A percentile compares a stretch with the other conserved stretches of the same genome.
Conservation (phyloP, 352 stramenopile genomes). For the Phytophthora podocarpi region DNA sequence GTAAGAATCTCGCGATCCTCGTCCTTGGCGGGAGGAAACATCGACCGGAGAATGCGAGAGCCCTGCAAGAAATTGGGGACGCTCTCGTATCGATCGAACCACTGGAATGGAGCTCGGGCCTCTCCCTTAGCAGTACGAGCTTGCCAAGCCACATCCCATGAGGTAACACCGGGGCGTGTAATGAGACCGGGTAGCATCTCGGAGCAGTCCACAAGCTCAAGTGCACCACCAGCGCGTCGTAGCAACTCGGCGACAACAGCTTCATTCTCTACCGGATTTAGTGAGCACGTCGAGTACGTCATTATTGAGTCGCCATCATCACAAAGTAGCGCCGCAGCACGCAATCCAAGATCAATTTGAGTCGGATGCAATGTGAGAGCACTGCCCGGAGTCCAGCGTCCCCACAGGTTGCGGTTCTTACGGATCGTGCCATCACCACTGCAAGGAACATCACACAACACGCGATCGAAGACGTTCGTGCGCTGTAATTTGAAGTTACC, state of each 20-base stretch:
- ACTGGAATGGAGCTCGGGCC: constrained; percentile 37
- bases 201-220: constrained; percentile 89
- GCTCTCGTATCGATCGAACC: constrained; percentile 61
- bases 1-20: constrained; percentile 47
- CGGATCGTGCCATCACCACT: constrained; percentile 97
- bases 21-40: constrained; percentile 84
- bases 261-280: constrained; percentile 99
- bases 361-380: constrained; percentile 91
- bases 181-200: constrained; percentile 54
- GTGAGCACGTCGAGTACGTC: constrained; percentile 96
- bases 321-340: constrained; percentile 89
- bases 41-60: constrained; percentile 67
- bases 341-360: constrained; percentile 93
- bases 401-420: constrained; percentile 96
- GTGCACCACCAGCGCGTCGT: constrained; percentile 76
- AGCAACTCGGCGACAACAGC: constrained; percentile 94
- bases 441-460: too few relatives aligned
- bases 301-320: constrained; percentile 81
- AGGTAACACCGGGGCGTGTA: constrained; percentile 49
- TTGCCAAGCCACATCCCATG: constrained; percentile 77
- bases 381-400: constrained; percentile 87
- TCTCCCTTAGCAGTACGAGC: constrained; percentile 39
- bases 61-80: constrained; percentile 63
- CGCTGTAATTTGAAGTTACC: constrained; percentile 28
- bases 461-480: constrained; percentile 92